Evolutionary conservation across 2,329 filamentous ascomycete genomes (phyloP), one percentile per base, ranked within the genome.

Genomic region (Colletotrichum sp.): DNA sequence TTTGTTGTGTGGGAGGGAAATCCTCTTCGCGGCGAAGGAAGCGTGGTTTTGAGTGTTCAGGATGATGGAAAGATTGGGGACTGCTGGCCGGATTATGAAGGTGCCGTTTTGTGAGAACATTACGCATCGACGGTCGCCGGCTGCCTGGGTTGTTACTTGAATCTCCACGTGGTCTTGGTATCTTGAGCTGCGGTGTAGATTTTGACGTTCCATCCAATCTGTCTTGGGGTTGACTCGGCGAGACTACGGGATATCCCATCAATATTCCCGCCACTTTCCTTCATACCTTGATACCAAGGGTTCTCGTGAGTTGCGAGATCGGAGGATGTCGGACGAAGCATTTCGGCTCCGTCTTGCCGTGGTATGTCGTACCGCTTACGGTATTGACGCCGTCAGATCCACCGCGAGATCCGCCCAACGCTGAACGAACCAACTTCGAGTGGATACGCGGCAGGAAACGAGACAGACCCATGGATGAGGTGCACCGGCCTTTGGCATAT

Each of bases 1-100:
- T 79, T 87, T 64, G 86, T 88, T 15, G 74, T 88, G 8, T 88
- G 82, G 79, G 86, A 88, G 72, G 86, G 86, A 4, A 82, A 83
- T 78, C 86, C 86, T 26, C 76, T 88, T 44, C 80, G 84, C 62
- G 84, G 81, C 62, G 84, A 84, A 4, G 86, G 82, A 2, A 85
- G 82, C 49, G 84, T 85, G 26, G 83, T 84, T 5, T n/a, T 74
- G 8, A 70, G 39, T 62, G 59, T 74, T 2, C 71, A 74, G 44
- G 67, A 70, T 59, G 59, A 74, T n/a, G 66, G 66, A 2, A 70
- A 70, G 44, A 65, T 74, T 18, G 71, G 66, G 15, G 66, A 70
- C 28, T 74, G 71, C 44, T 74, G 71, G 66, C 66, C 71, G 2
- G 71, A 70, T 49, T 15, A 55, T 9, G 57, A 65, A 26, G 59